Conservation (phyloP, 768 basidiomycete genomes). For the Mycena indigotica region DNA sequence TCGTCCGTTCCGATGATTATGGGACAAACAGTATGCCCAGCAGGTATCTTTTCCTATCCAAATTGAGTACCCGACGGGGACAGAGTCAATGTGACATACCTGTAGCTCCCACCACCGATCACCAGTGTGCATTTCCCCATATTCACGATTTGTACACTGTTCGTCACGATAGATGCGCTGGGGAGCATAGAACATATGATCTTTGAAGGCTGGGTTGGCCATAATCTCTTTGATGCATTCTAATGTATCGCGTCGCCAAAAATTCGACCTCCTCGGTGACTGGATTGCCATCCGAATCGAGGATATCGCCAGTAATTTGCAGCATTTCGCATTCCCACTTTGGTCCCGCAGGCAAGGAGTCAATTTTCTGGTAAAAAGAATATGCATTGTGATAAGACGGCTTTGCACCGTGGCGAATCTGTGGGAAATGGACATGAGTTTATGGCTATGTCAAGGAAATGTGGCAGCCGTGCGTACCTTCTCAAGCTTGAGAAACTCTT, state of each 20-base stretch:
- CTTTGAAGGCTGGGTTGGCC: constrained; percentile 30
- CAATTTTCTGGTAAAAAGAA: constrained; percentile 23
- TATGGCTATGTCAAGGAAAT: neutral
- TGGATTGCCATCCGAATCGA: constrained; percentile 5
- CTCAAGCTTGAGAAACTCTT: constrained; percentile 31
- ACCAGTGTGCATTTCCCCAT: no score
- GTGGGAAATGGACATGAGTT: neutral
- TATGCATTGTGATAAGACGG: constrained; percentile 6
- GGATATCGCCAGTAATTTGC: constrained; percentile 18
- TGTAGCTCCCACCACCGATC: no score
- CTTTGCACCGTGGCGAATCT: neutral
- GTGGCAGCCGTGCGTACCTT: neutral
- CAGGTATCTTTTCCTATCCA: no score
- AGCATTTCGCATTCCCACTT: constrained; percentile 27
- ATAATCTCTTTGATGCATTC: constrained; percentile 30
- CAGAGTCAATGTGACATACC: no score
- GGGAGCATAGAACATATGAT: constrained; percentile 11
- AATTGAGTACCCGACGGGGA: no score
- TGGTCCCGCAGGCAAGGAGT: constrained; percentile 23
- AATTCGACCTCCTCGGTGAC: constrained; percentile 25
- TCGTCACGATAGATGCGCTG: neutral
- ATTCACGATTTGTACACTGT: no score
- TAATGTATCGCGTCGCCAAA: constrained; percentile 26
- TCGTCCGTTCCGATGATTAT: no score
- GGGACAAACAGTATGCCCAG: no score